phyloP scores from a whole-genome alignment of 2,329 filamentous ascomycete genomes.

The Curvularia sp. region DNA sequence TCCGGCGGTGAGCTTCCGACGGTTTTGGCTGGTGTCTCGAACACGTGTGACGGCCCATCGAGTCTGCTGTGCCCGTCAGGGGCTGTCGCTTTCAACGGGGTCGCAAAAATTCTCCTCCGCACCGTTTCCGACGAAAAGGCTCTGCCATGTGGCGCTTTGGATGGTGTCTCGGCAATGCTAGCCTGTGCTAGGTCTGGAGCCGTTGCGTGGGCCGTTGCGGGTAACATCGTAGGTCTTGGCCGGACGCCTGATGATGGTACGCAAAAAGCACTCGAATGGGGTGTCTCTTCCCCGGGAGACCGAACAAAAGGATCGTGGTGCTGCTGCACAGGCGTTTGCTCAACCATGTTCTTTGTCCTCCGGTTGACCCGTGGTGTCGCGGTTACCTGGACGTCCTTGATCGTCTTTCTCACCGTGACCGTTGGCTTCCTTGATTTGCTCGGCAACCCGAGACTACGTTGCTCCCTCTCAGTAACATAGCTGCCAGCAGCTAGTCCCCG shows the following conservation, averaged over 20 bases:
- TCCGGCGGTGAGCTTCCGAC: conserved; percentile 21
- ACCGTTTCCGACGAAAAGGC: conserved; percentile 34
- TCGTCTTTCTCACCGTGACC: conserved; percentile 37
- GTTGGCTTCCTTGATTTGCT: conserved; percentile 40
- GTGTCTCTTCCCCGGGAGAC: conserved; percentile 23
- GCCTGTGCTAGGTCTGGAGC: conserved; percentile 38
- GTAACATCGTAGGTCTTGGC: conserved; percentile 31
- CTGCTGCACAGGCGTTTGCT: conserved; percentile 40
- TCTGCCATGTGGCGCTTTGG: conserved; percentile 47
- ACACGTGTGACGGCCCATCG: conserved; percentile 18
- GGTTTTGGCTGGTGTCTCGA: conserved; percentile 37
- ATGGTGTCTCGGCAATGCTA: conserved; percentile 53
- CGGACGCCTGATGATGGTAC: conserved; percentile 53
- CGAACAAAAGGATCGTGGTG: conserved; percentile 35
- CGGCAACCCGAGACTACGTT: conserved; percentile 51
- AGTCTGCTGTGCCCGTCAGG: conserved; percentile 9
- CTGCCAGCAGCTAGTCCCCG: conserved; percentile 71
- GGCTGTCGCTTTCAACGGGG: conserved; percentile 35
- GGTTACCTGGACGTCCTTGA: conserved; percentile 50
- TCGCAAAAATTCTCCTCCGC: conserved; percentile 43
- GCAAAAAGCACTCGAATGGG: conserved; percentile 41
- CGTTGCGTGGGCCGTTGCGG: conserved; percentile 38
- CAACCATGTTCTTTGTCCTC: conserved; percentile 42
- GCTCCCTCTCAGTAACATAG: conserved; percentile 71
- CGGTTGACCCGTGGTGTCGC: conserved; percentile 52